Percentiles rank a stretch among this genome's conserved stretches.
phyloP scores from a whole-genome alignment of 345 rosid genomes.

The Linum tenue region DNA sequence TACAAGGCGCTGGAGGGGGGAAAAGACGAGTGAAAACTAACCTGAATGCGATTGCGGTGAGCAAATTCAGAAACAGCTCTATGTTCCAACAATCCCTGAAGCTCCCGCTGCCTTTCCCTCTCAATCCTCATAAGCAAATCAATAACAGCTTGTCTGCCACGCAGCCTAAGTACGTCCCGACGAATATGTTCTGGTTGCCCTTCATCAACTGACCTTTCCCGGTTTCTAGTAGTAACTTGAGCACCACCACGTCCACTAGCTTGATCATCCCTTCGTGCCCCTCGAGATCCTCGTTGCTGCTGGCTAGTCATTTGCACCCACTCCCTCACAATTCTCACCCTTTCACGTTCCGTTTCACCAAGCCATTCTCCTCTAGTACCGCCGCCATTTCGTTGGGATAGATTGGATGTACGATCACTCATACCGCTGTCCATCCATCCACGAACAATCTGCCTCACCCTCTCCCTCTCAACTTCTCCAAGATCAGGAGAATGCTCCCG shows the following conservation, averaged over 20 bases:
- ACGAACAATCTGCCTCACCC: conserved; percentile 85
- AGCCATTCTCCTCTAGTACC: conserved; percentile 84
- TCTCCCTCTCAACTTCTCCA: conserved; percentile 91
- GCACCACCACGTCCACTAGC: conserved; percentile 31
- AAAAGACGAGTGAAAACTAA: conserved; percentile 20
- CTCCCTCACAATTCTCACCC: conserved; percentile 94
- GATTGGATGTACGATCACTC: conserved; percentile 53
- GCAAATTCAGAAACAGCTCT: conserved; percentile 98
- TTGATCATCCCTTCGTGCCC: conserved; percentile 55
- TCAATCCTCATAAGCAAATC: conserved; percentile 85
- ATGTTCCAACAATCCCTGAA: conserved; percentile 85
- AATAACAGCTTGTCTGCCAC: conserved; percentile 84
- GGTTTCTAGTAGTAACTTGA: conserved; percentile 41
- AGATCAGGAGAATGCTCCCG: conserved; percentile 94
- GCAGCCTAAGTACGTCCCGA: conserved; percentile 67
- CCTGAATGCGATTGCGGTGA: conserved; percentile 98
- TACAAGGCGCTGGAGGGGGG: background rate
- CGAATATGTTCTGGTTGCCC: conserved; percentile 69
- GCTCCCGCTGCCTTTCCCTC: conserved; percentile 84
- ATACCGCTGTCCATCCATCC: conserved; percentile 93
- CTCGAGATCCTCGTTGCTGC: conserved; percentile 69
- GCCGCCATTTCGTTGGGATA: conserved; percentile 47
- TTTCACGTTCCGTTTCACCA: conserved; percentile 94
- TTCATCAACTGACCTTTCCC: conserved; percentile 55
- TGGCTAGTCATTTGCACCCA: conserved; percentile 97